Conservation (phyloP, 2,329 filamentous ascomycete species). For the Fusarium concolor region DNA sequence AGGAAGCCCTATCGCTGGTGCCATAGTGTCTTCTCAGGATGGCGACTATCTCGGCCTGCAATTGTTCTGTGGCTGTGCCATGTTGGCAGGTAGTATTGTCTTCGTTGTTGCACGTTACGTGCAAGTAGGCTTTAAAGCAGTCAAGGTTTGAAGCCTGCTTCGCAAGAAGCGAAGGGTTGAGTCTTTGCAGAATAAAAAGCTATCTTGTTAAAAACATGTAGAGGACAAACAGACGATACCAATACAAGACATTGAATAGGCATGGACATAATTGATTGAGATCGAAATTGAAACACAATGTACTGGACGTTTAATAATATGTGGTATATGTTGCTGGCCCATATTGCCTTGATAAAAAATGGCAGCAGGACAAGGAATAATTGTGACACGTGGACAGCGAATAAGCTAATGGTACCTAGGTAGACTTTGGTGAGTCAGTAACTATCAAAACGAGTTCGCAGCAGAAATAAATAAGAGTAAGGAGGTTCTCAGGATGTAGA, state of each 20-base stretch:
- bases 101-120: slow-evolving; percentile 50
- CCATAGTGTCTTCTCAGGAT: slow-evolving; percentile 63
- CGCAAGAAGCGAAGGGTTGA: neutral
- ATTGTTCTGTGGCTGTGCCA: slow-evolving; percentile 71
- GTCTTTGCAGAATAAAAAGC: neutral
- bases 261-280: neutral
- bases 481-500: slow-evolving; percentile 38
- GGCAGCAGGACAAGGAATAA: neutral
- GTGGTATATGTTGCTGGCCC: neutral
- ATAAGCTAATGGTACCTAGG: neutral
- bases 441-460: neutral
- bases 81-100: slow-evolving; percentile 48
- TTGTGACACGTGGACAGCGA: neutral
- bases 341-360: neutral
- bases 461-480: neutral
- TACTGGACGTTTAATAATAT: neutral
- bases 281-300: neutral
- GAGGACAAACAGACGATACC: neutral
- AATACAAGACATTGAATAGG: neutral
- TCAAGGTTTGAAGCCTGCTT: slow-evolving; percentile 48
- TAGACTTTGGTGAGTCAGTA: neutral
- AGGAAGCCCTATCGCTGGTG: slow-evolving; percentile 75
- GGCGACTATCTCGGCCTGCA: slow-evolving; percentile 70
- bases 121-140: slow-evolving; percentile 51
- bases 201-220: neutral